Base-by-base conservation (phyloP, 495 filamentous ascomycete species). In the Hypoxylon subgilvum region DNA sequence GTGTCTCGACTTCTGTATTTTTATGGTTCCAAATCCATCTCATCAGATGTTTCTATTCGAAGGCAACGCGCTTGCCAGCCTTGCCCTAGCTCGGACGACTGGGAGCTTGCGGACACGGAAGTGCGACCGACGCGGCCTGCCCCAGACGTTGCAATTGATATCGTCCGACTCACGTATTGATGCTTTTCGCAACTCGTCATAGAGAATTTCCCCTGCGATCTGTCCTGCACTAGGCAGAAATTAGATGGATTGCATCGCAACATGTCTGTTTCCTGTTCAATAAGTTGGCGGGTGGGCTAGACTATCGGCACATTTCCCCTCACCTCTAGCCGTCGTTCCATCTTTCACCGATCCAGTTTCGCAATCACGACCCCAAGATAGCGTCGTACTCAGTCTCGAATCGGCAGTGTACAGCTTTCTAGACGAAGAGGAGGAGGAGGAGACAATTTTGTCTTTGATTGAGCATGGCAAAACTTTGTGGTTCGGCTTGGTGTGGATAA, bases 51-150 rank as follows among this genome's bases (percentile, higher is more conserved):
- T 6, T 7, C 19, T 32, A 34, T 19, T 19, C 22, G 0, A 7
- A 34, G 32, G 16, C 0, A 19, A 6, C 17, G 13, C 23, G 8
- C 22, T 31, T 12, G 31, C 13, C 2, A 47, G 9, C 28, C 8
- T 16, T 0, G 32, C 27, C 10, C 2, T 25, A 22, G 7, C 17
- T 41, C 36, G 23, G 32, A 21, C 14, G 18, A 42, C n/a, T 22
- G 10, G 19, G 23, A 35, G 32, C 32, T 16, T 38, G 23, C 18
- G 10, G 12, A n/a, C 19, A 10, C 18, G 34, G 41, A 25, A 30
- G 16, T 52, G 47, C 56, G 47, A 59, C 48, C 47, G 56, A 59
- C 47, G 52, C 47, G 47, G 41, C 34, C 27, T 46, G 25, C 17
- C 23, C 28, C n/a, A n/a, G 19, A 46, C 41, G 40, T 12, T 46